A percentile compares a stretch with the other conserved stretches of the same genome.
These are phyloP conservation scores for Mycena crocata DNA, from an alignment of 768 basidiomycete genomes.

Conservation along the genomic window DNA sequence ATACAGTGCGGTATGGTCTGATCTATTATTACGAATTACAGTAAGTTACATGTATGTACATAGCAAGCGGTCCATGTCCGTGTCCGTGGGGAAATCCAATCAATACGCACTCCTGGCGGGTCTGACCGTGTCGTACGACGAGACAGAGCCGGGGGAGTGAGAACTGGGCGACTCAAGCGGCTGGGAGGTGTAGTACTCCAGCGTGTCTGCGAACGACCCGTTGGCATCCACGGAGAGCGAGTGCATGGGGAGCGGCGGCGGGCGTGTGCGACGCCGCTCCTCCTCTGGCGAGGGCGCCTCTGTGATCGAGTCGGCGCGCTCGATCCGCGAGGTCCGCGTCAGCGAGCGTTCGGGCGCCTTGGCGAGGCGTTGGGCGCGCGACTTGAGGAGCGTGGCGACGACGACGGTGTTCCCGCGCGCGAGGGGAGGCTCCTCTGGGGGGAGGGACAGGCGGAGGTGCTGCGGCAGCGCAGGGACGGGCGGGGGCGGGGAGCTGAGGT, in stretches of 20 bases:
- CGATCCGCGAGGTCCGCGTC: conserved; percentile 27
- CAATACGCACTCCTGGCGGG: not conserved
- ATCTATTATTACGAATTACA: too few relatives aligned
- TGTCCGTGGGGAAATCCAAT: not conserved
- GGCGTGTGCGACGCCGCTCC: not conserved
- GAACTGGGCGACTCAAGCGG: not conserved
- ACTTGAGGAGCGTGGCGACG: conserved; percentile 29
- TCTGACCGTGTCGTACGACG: conserved; percentile 10
- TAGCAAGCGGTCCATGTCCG: too few relatives aligned
- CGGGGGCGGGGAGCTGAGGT: conserved; percentile 7
- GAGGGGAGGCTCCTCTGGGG: conserved; percentile 26
- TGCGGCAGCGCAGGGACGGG: conserved; percentile 17
- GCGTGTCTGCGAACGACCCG: conserved; percentile 7
- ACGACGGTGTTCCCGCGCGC: conserved; percentile 22
- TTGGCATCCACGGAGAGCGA: conserved; percentile 1
- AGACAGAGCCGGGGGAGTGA: conserved; percentile 1
- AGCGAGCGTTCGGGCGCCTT: conserved; percentile 5
- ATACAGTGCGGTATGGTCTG: not conserved
- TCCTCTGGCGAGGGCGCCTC: conserved; percentile 10
- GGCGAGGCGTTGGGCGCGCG: conserved; percentile 19
- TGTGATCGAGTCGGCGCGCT: conserved; percentile 31
- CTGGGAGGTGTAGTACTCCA: conserved; percentile 17
- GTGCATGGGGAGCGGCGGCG: not conserved
- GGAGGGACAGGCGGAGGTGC: conserved; percentile 20
- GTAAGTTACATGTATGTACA: too few relatives aligned